phyloP scores from a whole-genome alignment of 169 alveolate genomes.

The Babesia sp. region DNA sequence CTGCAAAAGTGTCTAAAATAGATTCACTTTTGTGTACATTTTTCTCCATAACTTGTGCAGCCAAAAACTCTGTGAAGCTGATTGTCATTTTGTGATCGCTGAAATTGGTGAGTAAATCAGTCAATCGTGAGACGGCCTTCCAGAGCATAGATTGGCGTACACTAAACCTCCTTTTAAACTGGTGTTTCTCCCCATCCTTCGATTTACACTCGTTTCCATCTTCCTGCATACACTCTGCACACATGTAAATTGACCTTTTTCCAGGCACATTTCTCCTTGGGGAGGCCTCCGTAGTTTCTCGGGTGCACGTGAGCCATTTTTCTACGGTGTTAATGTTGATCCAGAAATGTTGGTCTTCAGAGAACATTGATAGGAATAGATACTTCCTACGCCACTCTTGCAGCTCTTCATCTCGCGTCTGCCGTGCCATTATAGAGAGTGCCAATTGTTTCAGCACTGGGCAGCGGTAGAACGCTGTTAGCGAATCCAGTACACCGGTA shows the following conservation, averaged over 20 bases:
- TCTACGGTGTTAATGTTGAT: conserved; percentile 25
- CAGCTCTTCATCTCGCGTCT: conserved; percentile 36
- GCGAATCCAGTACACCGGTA: conserved; percentile 31
- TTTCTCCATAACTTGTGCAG: conserved; percentile 50
- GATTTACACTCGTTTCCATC: not conserved
- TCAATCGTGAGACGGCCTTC: conserved; percentile 43
- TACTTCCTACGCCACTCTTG: conserved; percentile 24
- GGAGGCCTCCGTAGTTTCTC: too few species aligned
- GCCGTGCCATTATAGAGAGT: conserved; percentile 61
- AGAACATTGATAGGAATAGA: conserved; percentile 47
- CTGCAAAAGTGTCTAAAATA: conserved; percentile 63
- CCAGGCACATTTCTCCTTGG: too few species aligned
- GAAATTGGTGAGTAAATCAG: conserved; percentile 17
- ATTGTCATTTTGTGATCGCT: conserved; percentile 41
- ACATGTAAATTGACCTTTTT: not conserved
- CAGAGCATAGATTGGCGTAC: conserved; percentile 40
- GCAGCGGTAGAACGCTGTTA: conserved; percentile 43
- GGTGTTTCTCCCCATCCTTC: not conserved
- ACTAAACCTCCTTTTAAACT: conserved; percentile 29
- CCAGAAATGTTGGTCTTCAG: conserved; percentile 29
- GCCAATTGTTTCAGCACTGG: conserved; percentile 61
- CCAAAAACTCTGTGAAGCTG: conserved; percentile 62
- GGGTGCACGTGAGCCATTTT: conserved; percentile 33
- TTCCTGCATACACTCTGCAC: conserved; percentile 11
- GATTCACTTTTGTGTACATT: conserved; percentile 48